Percentiles rank a stretch among this genome's conserved stretches.
These are phyloP conservation scores for Penicillium lividum DNA, from an alignment of 495 filamentous ascomycete species.

Conservation along the genomic window DNA sequence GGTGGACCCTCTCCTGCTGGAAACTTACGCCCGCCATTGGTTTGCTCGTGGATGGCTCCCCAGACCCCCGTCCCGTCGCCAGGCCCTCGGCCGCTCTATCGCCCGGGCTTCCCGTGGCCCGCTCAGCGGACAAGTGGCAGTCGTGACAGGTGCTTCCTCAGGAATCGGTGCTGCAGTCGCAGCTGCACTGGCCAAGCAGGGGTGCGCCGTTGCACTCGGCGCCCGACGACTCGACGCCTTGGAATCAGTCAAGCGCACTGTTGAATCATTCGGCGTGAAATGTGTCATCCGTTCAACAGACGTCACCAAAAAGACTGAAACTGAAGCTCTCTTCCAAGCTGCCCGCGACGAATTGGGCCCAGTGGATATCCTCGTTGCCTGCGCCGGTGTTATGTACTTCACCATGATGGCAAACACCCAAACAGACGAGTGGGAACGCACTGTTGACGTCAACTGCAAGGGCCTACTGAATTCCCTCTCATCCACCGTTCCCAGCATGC, in stretches of 20 bases:
- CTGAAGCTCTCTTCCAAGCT: slow-evolving; percentile 54
- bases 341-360: slow-evolving; percentile 59
- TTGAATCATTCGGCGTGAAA: slow-evolving; percentile 52
- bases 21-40: slow-evolving; percentile 69
- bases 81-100: slow-evolving; percentile 33
- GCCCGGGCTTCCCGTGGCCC: slow-evolving; percentile 40
- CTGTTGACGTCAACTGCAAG: slow-evolving; percentile 72
- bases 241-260: slow-evolving; percentile 53
- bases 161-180: slow-evolving; percentile 55
- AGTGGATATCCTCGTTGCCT: slow-evolving; percentile 66
- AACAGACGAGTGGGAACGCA: slow-evolving; percentile 67
- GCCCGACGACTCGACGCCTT: slow-evolving; percentile 63
- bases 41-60: slow-evolving; percentile 68
- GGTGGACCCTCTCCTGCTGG: slow-evolving; percentile 59
- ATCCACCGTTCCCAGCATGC: slow-evolving; percentile 61
- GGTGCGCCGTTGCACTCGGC: slow-evolving; percentile 61
- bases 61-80: slow-evolving; percentile 47
- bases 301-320: slow-evolving; percentile 56
- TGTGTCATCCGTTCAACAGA: slow-evolving; percentile 62
- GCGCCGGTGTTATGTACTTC: slow-evolving; percentile 75
- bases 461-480: slow-evolving; percentile 64
- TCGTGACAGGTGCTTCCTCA: slow-evolving; percentile 52
- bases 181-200: slow-evolving; percentile 52
- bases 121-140: slow-evolving; percentile 53
- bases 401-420: slow-evolving; percentile 70